Evolutionary conservation across 257 asterid species (phyloP), one percentile per base, ranked within the genome.

Genomic region (Cinchona pubescens): DNA sequence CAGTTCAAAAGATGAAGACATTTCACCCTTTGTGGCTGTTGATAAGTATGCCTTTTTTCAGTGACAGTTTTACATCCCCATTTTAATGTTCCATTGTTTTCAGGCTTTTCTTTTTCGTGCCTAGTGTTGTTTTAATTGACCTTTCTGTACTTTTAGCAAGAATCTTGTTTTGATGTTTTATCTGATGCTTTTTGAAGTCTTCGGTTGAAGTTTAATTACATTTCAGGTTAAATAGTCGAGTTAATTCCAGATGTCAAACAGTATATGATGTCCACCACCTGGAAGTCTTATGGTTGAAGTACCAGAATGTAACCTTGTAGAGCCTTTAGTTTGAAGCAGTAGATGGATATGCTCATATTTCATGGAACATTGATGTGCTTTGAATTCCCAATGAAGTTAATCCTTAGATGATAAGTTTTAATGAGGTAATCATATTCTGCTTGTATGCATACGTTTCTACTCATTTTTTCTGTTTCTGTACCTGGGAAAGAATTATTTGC

Each of bases 1-100:
- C 87, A 95, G 91, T 83, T 87, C 96, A 40, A 95, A 95, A 86
- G 99, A 95, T 86, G 99, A 95, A 86, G 98, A 92, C 73, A 95
- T 95, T 64, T 95, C 99, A 74, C 99, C 99, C 8, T 95, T 95
- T 83, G 87, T 93, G 21, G 99, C 99, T 73, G 98, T 95, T 75
- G 99, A 95, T 72, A 91, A 90, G 99, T 95, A 90, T 61, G 96
- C 45, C 48, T 53, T 19, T 77, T 68, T 75, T 76, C 66, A 56
- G 72, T 79, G 64, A 70, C 67, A 68, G 69, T 35, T 68, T 64
- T 60, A 71, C 72, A 70, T 78, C 68, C 59, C 3, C 58, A 49
- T 71, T 51, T 5, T n/a, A n/a, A n/a, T n/a, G n/a, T n/a, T n/a
- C n/a, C 34, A 46, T 45, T 12, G 23, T 74, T 40, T 49, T 19